Percentiles rank a stretch among this genome's conserved stretches.
Conservation (phyloP, 1,139 yeast species). For the Yamadazyma blattariae region DNA sequence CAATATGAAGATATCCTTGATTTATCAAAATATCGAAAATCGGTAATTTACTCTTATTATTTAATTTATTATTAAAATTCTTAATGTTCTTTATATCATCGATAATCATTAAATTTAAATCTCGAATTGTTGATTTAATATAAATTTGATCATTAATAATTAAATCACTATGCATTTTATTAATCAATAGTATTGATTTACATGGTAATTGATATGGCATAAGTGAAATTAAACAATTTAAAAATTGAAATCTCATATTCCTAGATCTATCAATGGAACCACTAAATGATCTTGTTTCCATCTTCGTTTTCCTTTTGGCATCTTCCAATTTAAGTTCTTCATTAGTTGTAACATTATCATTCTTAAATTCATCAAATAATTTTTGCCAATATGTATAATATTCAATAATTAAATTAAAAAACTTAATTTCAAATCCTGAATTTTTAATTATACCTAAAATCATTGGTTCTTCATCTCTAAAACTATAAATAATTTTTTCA, state of each 20-base stretch:
- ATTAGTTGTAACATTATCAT: neutral
- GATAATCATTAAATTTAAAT: constrained; percentile 46
- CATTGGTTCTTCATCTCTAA: constrained; percentile 8
- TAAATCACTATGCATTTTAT: constrained; percentile 53
- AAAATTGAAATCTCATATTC: constrained; percentile 41
- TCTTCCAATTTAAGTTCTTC: neutral
- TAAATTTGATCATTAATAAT: constrained; percentile 31
- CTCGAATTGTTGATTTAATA: constrained; percentile 45
- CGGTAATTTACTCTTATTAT: constrained; percentile 20
- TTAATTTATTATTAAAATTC: neutral
- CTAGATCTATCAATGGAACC: neutral
- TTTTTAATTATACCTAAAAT: constrained; percentile 7
- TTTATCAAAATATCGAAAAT: constrained; percentile 22
- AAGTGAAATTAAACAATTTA: constrained; percentile 55
- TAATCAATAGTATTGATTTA: constrained; percentile 49
- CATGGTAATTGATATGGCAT: constrained; percentile 57
- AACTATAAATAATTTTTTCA: constrained; percentile 11
- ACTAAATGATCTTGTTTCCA: neutral
- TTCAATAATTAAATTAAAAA: constrained; percentile 46
- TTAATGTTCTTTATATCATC: constrained; percentile 47
- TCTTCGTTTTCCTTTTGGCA: neutral
- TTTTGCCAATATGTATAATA: constrained; percentile 58
- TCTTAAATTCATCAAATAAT: constrained; percentile 19
- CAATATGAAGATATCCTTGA: constrained; percentile 47
- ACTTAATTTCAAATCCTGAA: constrained; percentile 28